Percentiles rank a stretch among this genome's conserved stretches.
Conservation (phyloP, 225 moss, liverwort and hornwort genomes). For the Marchantia paleacea region DNA sequence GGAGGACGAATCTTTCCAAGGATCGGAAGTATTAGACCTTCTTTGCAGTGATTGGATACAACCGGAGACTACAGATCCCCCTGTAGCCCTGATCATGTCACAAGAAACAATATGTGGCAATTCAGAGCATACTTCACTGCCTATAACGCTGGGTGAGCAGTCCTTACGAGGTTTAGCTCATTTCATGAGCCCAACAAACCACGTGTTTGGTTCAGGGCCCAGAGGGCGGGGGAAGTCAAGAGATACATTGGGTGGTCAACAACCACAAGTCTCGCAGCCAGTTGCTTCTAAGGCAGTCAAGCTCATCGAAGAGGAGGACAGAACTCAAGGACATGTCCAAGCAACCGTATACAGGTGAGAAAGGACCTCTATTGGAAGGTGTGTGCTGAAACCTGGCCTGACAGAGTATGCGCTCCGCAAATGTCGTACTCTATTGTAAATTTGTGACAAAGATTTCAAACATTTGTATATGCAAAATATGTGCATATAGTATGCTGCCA, state of each 20-base stretch:
- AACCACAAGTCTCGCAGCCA: neutral
- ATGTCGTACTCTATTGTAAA: no score
- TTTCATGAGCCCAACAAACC: conserved; percentile 35
- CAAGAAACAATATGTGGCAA: conserved; percentile 8
- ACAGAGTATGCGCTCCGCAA: no score
- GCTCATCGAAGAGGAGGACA: conserved; percentile 74
- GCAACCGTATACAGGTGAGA: conserved; percentile 67
- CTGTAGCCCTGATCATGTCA: conserved; percentile 9
- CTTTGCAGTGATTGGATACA: conserved; percentile 19
- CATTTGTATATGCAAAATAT: no score
- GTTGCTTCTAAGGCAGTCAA: conserved; percentile 43
- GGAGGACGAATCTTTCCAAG: conserved; percentile 12
- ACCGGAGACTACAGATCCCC: conserved; percentile 13
- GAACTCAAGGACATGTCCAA: conserved; percentile 69
- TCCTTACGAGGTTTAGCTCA: conserved; percentile 27
- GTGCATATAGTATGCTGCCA: no score
- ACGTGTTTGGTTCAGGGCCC: conserved; percentile 24
- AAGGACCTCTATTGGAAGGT: neutral
- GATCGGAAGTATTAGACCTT: conserved; percentile 13
- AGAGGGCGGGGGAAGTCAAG: conserved; percentile 12
- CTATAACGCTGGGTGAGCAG: conserved; percentile 26
- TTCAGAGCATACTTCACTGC: conserved; percentile 6
- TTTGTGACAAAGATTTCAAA: no score
- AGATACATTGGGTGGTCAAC: conserved; percentile 8
- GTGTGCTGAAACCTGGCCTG: neutral